Evolutionary conservation across 495 filamentous ascomycete genomes (phyloP).

Genomic region (Penicillium tannophilum): DNA sequence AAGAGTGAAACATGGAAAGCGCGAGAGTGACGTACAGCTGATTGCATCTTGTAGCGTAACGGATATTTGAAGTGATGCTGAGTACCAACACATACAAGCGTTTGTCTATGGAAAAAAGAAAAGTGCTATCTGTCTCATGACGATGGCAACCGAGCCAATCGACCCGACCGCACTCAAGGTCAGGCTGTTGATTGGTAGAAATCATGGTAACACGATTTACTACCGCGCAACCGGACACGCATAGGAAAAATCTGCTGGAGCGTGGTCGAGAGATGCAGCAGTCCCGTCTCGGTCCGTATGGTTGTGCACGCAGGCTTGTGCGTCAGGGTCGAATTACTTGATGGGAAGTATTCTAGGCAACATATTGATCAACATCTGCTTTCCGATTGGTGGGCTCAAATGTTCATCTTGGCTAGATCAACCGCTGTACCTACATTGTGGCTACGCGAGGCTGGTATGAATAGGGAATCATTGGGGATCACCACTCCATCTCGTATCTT

Average conservation of each 20-base stretch:
- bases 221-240: constrained; percentile 27
- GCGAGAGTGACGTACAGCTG: neutral
- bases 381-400: neutral
- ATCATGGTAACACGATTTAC: constrained; percentile 27
- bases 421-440: neutral
- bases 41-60: neutral
- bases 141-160: constrained; percentile 19
- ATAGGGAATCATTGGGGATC: neutral
- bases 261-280: constrained; percentile 22
- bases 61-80: constrained; percentile 11
- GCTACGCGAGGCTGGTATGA: too few relatives aligned
- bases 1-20: neutral
- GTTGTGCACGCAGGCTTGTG: constrained; percentile 21
- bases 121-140: constrained; percentile 27
- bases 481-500: neutral
- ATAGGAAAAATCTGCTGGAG: constrained; percentile 23
- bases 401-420: neutral
- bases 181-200: constrained; percentile 20
- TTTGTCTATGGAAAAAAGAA: constrained; percentile 2
- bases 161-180: constrained; percentile 7
- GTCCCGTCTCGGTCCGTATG: constrained; percentile 31
- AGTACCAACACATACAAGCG: neutral
- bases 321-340: constrained; percentile 8
- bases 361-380: neutral
- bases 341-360: too few relatives aligned